Evolutionary conservation across 1,284 basidiomycete genomes (phyloP).

Genomic region (Leccinum griseonigrum): DNA sequence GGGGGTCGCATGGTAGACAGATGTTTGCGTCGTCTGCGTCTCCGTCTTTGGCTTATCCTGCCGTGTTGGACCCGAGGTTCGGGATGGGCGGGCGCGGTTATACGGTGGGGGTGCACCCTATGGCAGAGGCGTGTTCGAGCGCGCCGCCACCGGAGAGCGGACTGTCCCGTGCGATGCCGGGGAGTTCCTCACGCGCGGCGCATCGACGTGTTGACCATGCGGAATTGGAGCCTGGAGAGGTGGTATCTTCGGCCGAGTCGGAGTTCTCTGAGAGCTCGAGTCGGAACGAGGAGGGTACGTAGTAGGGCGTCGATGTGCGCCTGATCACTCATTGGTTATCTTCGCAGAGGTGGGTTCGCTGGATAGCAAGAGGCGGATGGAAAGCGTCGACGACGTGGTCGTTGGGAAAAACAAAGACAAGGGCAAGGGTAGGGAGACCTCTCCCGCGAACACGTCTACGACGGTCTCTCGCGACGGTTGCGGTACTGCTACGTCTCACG

Average conservation of each 20-base stretch:
- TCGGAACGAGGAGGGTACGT: constrained; percentile 22
- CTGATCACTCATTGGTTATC: not conserved
- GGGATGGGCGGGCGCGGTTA: not conserved
- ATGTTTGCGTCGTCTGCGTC: not conserved
- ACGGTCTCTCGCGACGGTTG: not conserved
- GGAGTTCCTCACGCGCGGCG: not conserved
- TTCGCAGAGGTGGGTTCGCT: not conserved
- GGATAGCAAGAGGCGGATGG: not conserved
- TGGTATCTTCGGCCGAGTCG: constrained; percentile 25
- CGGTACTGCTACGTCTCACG: constrained; percentile 8
- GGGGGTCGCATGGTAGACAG: not conserved
- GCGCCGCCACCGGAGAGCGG: constrained; percentile 1
- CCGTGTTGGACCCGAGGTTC: constrained; percentile 13
- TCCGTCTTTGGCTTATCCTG: constrained; percentile 9
- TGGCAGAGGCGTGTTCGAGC: not conserved
- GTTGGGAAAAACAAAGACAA: constrained; percentile 2
- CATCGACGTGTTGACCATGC: not conserved
- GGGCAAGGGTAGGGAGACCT: constrained; percentile 8
- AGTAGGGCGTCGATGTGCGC: not conserved
- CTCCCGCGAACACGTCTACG: not conserved
- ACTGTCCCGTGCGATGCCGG: constrained; percentile 4
- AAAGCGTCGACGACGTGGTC: not conserved
- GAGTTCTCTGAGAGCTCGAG: constrained; percentile 29
- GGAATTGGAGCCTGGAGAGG: constrained; percentile 28
- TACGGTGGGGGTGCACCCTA: not conserved